phyloP scores from a whole-genome alignment of 139 green algal genomes.

The Diplosphaera chodatii region DNA sequence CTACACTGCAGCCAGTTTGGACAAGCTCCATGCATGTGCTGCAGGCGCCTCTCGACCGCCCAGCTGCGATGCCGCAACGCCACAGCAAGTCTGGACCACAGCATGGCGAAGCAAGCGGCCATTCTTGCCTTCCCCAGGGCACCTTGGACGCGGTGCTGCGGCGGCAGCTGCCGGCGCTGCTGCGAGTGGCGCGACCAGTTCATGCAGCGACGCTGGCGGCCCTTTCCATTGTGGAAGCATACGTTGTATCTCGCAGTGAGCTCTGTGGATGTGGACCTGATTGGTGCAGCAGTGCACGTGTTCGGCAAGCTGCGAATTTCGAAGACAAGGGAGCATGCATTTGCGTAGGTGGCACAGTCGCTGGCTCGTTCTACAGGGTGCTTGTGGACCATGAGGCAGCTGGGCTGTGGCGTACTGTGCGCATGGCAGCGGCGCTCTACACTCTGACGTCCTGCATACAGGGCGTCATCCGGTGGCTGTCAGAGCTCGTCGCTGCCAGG shows the following conservation, averaged over 20 bases:
- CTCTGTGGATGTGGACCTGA: too few species aligned
- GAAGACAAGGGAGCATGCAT: background rate
- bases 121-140: too few species aligned
- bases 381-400: constrained; percentile 22
- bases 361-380: constrained; percentile 32
- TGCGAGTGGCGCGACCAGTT: constrained; percentile 25
- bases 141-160: background rate
- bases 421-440: constrained; percentile 22
- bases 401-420: constrained; percentile 7
- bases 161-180: background rate
- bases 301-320: too few species aligned
- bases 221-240: constrained; percentile 20
- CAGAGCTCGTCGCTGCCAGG: background rate
- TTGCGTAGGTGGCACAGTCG: constrained; percentile 37
- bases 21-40: too few species aligned
- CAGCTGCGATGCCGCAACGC: too few species aligned
- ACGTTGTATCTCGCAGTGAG: constrained; percentile 25
- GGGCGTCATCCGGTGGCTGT: background rate
- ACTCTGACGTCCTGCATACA: background rate
- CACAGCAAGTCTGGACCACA: too few species aligned
- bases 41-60: too few species aligned
- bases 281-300: too few species aligned
- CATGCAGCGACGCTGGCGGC: constrained; percentile 16
- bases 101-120: too few species aligned
- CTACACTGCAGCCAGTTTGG: too few species aligned